Conservation (phyloP, 495 filamentous ascomycete species). For the Glutinoglossum americanum region DNA sequence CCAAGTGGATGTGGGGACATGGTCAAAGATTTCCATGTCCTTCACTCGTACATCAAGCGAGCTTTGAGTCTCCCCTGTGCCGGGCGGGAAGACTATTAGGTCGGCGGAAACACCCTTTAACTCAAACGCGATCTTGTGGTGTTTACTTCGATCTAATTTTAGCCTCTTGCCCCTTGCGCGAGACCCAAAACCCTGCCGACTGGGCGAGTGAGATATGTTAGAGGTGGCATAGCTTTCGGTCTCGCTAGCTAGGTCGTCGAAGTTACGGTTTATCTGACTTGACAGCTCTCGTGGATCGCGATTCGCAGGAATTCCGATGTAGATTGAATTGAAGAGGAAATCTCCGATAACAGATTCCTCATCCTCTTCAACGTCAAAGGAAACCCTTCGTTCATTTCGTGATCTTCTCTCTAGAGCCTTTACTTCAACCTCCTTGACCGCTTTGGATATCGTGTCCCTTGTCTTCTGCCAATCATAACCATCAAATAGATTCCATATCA, state of each 20-base stretch:
- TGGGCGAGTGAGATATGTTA: constrained; percentile 39
- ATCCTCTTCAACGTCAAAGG: constrained; percentile 43
- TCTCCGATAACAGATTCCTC: constrained; percentile 78
- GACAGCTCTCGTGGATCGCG: constrained; percentile 62
- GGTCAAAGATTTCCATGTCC: constrained; percentile 82
- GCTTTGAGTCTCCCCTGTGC: constrained; percentile 57
- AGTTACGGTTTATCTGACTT: constrained; percentile 63
- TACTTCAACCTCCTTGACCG: constrained; percentile 64
- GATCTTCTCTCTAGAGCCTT: constrained; percentile 53
- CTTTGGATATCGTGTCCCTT: constrained; percentile 63
- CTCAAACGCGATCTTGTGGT: constrained; percentile 91
- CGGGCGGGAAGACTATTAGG: constrained; percentile 60
- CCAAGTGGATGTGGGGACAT: constrained; percentile 91
- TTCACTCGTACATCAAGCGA: constrained; percentile 63
- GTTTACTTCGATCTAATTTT: constrained; percentile 63
- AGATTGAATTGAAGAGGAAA: constrained; percentile 96
- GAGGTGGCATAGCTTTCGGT: constrained; percentile 66
- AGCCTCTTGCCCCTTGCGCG: constrained; percentile 33
- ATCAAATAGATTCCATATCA: constrained; percentile 97
- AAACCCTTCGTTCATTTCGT: constrained; percentile 21
- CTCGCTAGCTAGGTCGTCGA: constrained; percentile 73
- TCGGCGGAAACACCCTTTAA: constrained; percentile 71
- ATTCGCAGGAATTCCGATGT: constrained; percentile 78
- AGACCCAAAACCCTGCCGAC: constrained; percentile 24
- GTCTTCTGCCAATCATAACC: constrained; percentile 93